Evolutionary conservation across 495 filamentous ascomycete species (phyloP).

Genomic region (Tuber indicum): DNA sequence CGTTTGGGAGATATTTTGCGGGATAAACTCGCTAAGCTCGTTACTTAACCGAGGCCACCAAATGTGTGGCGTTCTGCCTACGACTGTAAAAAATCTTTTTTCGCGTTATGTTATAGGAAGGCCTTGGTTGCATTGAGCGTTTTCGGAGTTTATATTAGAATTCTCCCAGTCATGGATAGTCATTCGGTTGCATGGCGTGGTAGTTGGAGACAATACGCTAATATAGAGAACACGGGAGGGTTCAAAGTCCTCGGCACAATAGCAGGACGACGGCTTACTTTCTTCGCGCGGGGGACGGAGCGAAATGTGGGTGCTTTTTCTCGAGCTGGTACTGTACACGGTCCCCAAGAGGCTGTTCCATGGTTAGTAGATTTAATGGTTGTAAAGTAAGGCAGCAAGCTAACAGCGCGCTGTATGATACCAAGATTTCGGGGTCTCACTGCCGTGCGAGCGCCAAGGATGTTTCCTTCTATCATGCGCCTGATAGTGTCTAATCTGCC

Average conservation of each 20-base stretch:
- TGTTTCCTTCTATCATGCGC: not conserved
- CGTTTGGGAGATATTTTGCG: too few relatives aligned
- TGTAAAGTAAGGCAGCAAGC: not conserved
- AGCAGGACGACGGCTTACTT: not conserved
- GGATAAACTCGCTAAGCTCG: not conserved
- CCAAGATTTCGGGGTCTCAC: not conserved
- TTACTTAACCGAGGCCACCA: not conserved
- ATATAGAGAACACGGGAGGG: not conserved
- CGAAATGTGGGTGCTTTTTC: not conserved
- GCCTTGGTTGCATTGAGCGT: not conserved
- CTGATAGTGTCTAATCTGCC: not conserved
- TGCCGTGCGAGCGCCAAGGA: not conserved
- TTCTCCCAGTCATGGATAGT: not conserved
- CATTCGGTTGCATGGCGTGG: not conserved
- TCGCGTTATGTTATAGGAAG: too few relatives aligned
- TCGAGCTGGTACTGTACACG: not conserved
- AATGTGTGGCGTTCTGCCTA: not conserved
- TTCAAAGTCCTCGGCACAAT: not conserved
- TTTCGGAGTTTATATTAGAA: not conserved
- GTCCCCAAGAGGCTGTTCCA: not conserved
- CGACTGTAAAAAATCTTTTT: too few relatives aligned
- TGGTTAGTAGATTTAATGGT: not conserved
- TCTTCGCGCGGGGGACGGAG: not conserved
- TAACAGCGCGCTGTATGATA: not conserved
- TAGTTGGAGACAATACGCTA: not conserved